Evolutionary conservation across 129 eudicot genomes (phyloP).

Genomic region (carrot (Daucus carota)): DNA sequence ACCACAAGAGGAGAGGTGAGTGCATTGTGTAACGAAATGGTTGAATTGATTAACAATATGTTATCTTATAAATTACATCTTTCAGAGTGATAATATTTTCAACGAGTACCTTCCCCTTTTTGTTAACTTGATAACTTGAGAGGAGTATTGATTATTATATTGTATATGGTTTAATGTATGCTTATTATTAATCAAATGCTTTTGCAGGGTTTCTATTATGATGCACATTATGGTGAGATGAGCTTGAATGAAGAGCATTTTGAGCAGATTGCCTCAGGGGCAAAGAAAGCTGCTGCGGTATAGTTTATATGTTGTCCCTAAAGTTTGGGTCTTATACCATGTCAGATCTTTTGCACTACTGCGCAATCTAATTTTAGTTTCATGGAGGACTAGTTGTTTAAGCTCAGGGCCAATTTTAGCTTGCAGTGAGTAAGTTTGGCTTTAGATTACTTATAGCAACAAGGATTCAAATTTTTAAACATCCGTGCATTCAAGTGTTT

Average conservation of each 20-base stretch:
- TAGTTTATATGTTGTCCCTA: background rate
- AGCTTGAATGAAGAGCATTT: conserved; percentile 96
- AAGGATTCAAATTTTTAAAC: background rate
- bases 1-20: conserved; percentile 90
- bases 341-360: background rate
- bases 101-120: background rate
- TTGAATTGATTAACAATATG: background rate
- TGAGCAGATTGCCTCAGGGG: conserved; percentile 59
- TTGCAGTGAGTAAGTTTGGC: background rate
- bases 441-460: background rate
- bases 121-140: background rate
- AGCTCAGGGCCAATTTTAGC: background rate
- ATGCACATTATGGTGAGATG: conserved; percentile 83
- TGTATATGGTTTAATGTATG: background rate
- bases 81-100: background rate
- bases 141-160: background rate
- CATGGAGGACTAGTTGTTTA: background rate
- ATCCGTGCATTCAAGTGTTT: background rate
- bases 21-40: background rate
- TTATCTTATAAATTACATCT: background rate
- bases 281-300: conserved; percentile 82
- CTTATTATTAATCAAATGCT: background rate
- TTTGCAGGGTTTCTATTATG: conserved; percentile 89
- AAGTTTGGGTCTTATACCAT: background rate
- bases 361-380: background rate